Evolutionary conservation across 345 rosid species (phyloP).

Genomic region (Moricandia moricandioides): DNA sequence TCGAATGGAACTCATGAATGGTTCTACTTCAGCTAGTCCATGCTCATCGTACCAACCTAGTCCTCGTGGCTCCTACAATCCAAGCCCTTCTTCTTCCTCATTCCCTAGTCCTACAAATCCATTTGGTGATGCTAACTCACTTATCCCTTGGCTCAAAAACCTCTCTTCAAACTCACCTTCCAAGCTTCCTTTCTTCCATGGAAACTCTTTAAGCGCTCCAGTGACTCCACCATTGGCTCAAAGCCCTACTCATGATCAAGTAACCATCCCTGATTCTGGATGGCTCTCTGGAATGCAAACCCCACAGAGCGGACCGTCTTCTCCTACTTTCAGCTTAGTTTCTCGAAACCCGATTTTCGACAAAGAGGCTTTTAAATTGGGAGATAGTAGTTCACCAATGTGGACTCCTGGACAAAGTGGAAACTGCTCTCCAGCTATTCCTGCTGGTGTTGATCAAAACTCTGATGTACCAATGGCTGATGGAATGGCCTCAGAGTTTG

Average conservation of each 20-base stretch:
- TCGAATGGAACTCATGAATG: conserved; percentile 69
- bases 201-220: conserved; percentile 93
- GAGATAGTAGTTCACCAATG: conserved; percentile 61
- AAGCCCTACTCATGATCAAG: conserved; percentile 62
- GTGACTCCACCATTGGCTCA: conserved; percentile 93
- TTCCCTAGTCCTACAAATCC: conserved; percentile 56
- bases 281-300: conserved; percentile 76
- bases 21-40: conserved; percentile 90
- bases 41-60: conserved; percentile 93
- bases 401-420: conserved; percentile 99
- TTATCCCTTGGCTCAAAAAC: conserved; percentile 94
- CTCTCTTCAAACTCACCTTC: conserved; percentile 81
- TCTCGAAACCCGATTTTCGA: conserved; percentile 78
- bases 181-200: conserved; percentile 60
- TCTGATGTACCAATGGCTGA: conserved; percentile 91
- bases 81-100: conserved; percentile 78
- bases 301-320: conserved; percentile 79
- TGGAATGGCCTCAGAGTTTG: conserved; percentile 81
- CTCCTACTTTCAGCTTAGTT: conserved; percentile 92
- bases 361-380: conserved; percentile 59
- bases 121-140: conserved; percentile 71
- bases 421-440: conserved; percentile 86
- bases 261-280: conserved; percentile 60
- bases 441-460: conserved; percentile 67
- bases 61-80: conserved; percentile 85